Base-by-base conservation (phyloP, 2,329 filamentous ascomycete species). In the Coleophoma crateriformis region DNA sequence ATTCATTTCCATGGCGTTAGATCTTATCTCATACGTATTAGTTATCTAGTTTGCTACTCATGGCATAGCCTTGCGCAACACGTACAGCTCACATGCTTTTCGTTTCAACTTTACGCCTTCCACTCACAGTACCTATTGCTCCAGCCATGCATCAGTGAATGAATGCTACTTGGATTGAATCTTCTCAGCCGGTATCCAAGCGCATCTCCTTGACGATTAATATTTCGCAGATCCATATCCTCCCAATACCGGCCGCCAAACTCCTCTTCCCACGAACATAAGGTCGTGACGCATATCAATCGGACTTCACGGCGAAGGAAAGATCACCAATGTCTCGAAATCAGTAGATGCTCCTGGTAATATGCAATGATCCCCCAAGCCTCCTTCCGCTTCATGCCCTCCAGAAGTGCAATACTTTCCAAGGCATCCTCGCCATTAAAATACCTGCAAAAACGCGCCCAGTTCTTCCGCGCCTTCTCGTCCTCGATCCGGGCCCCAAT, bases 351-450 rank as follows among this genome's bases (percentile, higher is more conserved):
- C 62, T 88, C 85, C 55, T 80, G 78, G 76, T 85, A 84, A n/a
- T 72, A 70, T 38, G 76, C 77, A 49, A 87, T 66, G 48, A 84
- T 71, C 43, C 79, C 78, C 73, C 87, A 90, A 13, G 90, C 77
- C 58, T 88, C 85, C 69, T 92, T 95, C 50, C 90, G 77, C 72
- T 94, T 95, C 71, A 95, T 78, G 6, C 88, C 87, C 69, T 96
- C 90, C 50, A 86, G 79, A n/a, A 94, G 72, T 1, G 87, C 82
- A 56, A 99, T 87, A 59, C 91, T 84, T 70, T 99, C 94, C 52
- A 97, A 74, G 2, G 91, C 85, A 62, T 87, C 84, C 50, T 78
- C 79, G 1, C 94, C 94, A 65, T 97, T 91, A 59, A 97, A 89
- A 67, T 96, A 94, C 66, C 87, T 89, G 60, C 85, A 78, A 59